These are phyloP conservation scores for Fusarium buharicum DNA, from an alignment of 2,329 filamentous ascomycete genomes.

Conservation along the genomic window DNA sequence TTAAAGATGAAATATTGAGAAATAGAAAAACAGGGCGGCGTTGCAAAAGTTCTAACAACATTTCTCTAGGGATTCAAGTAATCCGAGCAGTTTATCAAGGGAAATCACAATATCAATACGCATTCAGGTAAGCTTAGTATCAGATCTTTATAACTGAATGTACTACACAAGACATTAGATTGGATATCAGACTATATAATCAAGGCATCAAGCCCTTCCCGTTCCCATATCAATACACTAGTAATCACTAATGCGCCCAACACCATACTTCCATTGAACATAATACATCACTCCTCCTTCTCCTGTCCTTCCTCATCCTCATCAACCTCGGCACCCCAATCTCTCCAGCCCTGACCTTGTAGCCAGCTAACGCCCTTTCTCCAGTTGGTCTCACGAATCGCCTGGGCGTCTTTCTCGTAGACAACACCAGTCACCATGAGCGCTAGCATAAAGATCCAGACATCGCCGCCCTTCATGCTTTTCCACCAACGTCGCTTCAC, in stretches of 20 bases:
- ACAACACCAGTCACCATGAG: constrained; percentile 81
- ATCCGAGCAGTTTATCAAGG: no score
- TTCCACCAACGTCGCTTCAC: constrained; percentile 90
- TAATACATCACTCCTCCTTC: constrained; percentile 43
- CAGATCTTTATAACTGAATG: neutral
- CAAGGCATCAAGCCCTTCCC: constrained; percentile 18
- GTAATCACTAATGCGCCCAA: constrained; percentile 29
- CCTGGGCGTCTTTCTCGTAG: constrained; percentile 76
- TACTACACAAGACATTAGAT: constrained; percentile 31
- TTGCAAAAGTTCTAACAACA: no score
- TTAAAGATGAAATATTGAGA: no score
- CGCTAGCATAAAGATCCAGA: constrained; percentile 82
- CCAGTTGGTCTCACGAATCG: constrained; percentile 73
- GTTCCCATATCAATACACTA: constrained; percentile 14
- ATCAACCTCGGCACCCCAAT: constrained; percentile 69
- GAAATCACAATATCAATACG: no score
- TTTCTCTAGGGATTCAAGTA: no score
- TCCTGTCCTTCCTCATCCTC: constrained; percentile 53
- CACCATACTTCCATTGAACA: constrained; percentile 36
- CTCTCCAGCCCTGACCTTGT: constrained; percentile 78
- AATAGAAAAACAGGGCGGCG: no score
- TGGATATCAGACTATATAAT: constrained; percentile 28
- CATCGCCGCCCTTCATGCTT: constrained; percentile 82
- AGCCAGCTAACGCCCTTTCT: constrained; percentile 80
- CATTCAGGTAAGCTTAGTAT: no score